Evolutionary conservation across 2,329 filamentous ascomycete species (phyloP).

Genomic region (Teratosphaeria nubilosa): DNA sequence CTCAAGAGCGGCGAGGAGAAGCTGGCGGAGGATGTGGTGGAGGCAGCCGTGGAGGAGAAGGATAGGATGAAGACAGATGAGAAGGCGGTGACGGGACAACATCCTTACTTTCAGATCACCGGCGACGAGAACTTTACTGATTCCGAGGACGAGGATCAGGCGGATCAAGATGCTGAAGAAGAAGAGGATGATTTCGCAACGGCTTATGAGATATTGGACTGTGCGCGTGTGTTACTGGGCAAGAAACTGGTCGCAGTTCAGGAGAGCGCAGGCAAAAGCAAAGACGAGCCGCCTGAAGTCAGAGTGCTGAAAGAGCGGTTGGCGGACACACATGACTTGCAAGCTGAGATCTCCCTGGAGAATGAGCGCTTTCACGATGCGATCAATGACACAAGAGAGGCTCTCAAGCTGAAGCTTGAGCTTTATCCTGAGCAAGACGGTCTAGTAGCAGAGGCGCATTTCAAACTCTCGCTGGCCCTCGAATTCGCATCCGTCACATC

Average conservation of each 20-base stretch:
- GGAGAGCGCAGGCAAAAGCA: slow-evolving; percentile 40
- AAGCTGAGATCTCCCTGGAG: slow-evolving; percentile 94
- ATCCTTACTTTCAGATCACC: slow-evolving; percentile 80
- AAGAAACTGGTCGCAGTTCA: slow-evolving; percentile 45
- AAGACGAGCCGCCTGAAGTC: slow-evolving; percentile 28
- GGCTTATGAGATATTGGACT: slow-evolving; percentile 54
- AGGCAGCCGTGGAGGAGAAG: slow-evolving; percentile 34
- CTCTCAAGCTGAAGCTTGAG: slow-evolving; percentile 67
- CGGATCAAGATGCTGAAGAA: slow-evolving; percentile 36
- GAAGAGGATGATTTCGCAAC: slow-evolving; percentile 54
- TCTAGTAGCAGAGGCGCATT: slow-evolving; percentile 87
- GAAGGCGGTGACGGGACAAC: slow-evolving; percentile 44
- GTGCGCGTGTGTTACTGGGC: slow-evolving; percentile 49
- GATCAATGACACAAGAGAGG: slow-evolving; percentile 70
- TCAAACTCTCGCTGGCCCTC: slow-evolving; percentile 86
- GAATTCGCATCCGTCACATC: slow-evolving; percentile 76
- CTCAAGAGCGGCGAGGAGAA: slow-evolving; percentile 29
- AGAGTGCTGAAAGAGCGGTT: slow-evolving; percentile 71
- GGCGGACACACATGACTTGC: slow-evolving; percentile 84
- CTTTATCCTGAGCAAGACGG: slow-evolving; percentile 73
- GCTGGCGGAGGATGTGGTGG: slow-evolving; percentile 31
- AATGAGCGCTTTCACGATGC: slow-evolving; percentile 86
- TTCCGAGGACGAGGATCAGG: slow-evolving; percentile 44
- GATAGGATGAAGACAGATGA: slow-evolving; percentile 31
- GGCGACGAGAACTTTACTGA: slow-evolving; percentile 93